Percentiles rank a stretch among this genome's conserved stretches.
phyloP scores from a whole-genome alignment of 2,329 filamentous ascomycete genomes.

The Aspergillus texensis region DNA sequence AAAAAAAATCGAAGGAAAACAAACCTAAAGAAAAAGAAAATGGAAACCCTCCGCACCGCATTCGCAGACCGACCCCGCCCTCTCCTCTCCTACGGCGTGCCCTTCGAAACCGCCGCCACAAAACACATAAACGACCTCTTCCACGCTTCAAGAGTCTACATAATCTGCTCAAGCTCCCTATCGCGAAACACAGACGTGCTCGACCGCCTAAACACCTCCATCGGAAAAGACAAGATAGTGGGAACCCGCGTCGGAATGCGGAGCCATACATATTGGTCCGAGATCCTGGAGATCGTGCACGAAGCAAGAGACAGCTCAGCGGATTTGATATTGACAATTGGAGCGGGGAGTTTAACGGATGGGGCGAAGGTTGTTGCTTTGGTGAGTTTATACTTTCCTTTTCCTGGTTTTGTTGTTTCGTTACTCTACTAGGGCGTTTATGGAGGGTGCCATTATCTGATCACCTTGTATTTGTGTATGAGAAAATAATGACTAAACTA shows the following conservation, averaged over 20 bases:
- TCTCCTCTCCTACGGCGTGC: conserved; percentile 51
- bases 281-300: conserved; percentile 52
- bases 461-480: neutral
- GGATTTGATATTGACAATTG: conserved; percentile 58
- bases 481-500: neutral
- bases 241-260: conserved; percentile 55
- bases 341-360: conserved; percentile 60
- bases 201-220: conserved; percentile 41
- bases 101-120: conserved; percentile 49
- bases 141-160: conserved; percentile 50
- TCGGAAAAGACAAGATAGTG: conserved; percentile 44
- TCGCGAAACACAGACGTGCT: conserved; percentile 51
- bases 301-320: conserved; percentile 43
- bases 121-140: conserved; percentile 52
- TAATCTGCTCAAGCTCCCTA: conserved; percentile 56
- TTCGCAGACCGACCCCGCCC: conserved; percentile 42
- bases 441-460: too few species aligned
- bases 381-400: conserved; percentile 29
- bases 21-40: conserved; percentile 10
- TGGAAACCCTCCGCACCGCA: conserved; percentile 42
- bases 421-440: too few species aligned
- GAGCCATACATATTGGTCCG: conserved; percentile 57
- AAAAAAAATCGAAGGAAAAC: neutral
- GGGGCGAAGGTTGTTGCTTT: conserved; percentile 57
- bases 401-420: neutral